Base-by-base conservation (phyloP, 768 basidiomycete species). In the Auriscalpium microsporum region DNA sequence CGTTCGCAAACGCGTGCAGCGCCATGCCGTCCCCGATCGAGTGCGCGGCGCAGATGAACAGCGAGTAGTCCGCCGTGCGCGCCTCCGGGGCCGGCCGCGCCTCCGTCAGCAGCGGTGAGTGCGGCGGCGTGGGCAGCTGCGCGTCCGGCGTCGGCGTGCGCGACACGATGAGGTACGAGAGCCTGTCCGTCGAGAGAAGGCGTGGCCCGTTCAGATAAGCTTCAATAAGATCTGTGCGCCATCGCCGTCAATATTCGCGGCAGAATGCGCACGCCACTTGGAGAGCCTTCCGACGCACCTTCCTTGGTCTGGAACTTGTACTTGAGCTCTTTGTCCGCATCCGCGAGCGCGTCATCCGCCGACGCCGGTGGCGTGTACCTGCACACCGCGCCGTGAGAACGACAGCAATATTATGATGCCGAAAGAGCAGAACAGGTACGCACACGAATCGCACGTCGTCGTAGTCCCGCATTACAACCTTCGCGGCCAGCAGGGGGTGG, bases 11-110 rank as follows among this genome's bases (percentile, higher is more conserved):
- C 56, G 80, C 76, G 68, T 92, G 89, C 16, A 92, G 75, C 1
- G 89, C 86, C 84, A 91, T 90, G 19, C 91, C 91, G 65, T 94
- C 91, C 17, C 89, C 90, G 48, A 92, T 68, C 67, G 86, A 92
- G 66, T 94, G 91, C 8, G 86, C 80, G 4, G 86, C 83, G 59
- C 84, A 84, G 48, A 94, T 77, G 58, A 89, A 71, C 53, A 91
- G 69, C 63, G 91, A 80, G 63, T 76, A 83, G 52, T 78, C 67
- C 35, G 53, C 67, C 48, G 54, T 62, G 34, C 56, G 50, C 28
- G 28, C 28, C 53, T 56, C 33, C 33, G 59, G 61, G 13, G 38
- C 52, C 40, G 58, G 58, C 55, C 17, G 10, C 17, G 40, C 45
- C 28, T 65, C 50, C 8, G 68, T 65, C 45, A 62, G 65, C 40